Conservation (phyloP, 805 yeast genomes). For the Nakazawaea wickerhamii region DNA sequence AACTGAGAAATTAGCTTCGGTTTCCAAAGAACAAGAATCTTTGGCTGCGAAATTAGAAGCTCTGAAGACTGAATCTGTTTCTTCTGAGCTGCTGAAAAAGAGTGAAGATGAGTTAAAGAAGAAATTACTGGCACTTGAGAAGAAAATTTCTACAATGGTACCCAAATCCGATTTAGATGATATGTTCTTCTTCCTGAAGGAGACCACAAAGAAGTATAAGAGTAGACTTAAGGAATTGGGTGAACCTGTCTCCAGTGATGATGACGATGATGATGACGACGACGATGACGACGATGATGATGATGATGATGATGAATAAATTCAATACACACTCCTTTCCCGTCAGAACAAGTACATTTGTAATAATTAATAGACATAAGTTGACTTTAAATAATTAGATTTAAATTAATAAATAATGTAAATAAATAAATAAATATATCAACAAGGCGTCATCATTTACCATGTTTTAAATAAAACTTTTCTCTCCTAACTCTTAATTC, state of each 20-base stretch:
- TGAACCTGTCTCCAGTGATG: constrained; percentile 63
- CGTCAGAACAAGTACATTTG: too few relatives aligned
- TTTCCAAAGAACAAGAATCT: too few relatives aligned
- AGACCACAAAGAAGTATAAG: constrained; percentile 56
- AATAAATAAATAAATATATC: neutral
- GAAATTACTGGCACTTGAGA: constrained; percentile 2
- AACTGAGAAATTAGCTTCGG: too few relatives aligned
- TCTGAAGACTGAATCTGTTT: too few relatives aligned
- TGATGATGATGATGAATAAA: constrained; percentile 14
- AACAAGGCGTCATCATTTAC: constrained; percentile 18
- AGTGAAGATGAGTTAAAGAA: constrained; percentile 4
- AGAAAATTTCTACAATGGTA: constrained; percentile 25
- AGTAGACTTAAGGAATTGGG: constrained; percentile 45
- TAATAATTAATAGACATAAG: too few relatives aligned
- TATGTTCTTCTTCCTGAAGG: constrained; percentile 68
- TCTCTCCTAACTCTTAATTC: constrained; percentile 26
- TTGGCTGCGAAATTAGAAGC: too few relatives aligned
- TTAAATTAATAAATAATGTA: neutral
- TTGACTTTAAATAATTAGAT: too few relatives aligned
- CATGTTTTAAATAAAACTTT: constrained; percentile 21
- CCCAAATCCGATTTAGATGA: constrained; percentile 63
- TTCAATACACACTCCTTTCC: too few relatives aligned
- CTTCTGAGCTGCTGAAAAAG: neutral
- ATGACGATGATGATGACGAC: constrained; percentile 61
- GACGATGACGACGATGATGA: constrained; percentile 47